Evolutionary conservation across 2,329 filamentous ascomycete genomes (phyloP).

Genomic region (Truncatella angustata): DNA sequence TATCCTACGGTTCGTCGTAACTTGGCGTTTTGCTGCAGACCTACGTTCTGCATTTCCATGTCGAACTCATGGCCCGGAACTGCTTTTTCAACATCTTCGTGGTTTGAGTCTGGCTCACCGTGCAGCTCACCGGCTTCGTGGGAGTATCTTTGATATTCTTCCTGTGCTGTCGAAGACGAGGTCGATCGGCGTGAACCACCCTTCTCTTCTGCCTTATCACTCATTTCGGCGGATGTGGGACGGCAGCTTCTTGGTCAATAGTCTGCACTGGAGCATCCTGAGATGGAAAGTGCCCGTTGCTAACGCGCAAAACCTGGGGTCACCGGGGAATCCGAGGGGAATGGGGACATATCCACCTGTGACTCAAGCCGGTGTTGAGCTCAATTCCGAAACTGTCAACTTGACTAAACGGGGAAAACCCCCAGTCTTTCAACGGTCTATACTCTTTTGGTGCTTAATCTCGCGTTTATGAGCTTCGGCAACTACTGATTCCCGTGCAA

Average conservation of each 20-base stretch:
- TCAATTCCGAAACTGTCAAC: no score
- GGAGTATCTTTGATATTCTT: background rate
- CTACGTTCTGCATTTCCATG: constrained; percentile 6
- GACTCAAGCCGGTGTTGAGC: no score
- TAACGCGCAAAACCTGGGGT: background rate
- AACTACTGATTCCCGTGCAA: background rate
- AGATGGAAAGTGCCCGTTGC: background rate
- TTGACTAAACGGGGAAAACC: no score
- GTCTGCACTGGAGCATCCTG: background rate
- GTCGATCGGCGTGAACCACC: background rate
- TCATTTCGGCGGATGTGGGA: no score
- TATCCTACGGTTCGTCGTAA: background rate
- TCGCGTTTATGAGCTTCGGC: background rate
- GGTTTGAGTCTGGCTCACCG: background rate
- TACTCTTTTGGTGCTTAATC: no score
- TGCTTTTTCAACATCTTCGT: constrained; percentile 8
- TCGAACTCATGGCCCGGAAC: constrained; percentile 9
- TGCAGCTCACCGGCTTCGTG: background rate
- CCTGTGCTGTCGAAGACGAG: background rate
- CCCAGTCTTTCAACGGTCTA: no score
- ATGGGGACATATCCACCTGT: background rate
- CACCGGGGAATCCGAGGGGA: background rate
- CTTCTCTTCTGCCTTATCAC: constrained; percentile 2
- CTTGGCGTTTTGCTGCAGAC: background rate
- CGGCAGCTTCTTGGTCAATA: no score